Evolutionary conservation across 768 basidiomycete genomes (phyloP), one percentile per base, ranked within the genome.

Genomic region (Mycena crocata): DNA sequence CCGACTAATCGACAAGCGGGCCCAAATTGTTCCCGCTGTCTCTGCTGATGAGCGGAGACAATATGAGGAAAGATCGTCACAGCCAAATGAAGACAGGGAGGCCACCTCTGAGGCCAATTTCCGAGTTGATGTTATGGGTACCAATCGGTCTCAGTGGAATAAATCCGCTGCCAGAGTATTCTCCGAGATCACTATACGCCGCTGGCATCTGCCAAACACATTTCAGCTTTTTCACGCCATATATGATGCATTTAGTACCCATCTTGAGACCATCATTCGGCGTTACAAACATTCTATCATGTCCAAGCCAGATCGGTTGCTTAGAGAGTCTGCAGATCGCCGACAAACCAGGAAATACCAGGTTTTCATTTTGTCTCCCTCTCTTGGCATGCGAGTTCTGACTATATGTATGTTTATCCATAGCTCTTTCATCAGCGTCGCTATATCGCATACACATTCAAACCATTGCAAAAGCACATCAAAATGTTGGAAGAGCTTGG

Each of bases 401-500:
- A 9, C 10, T 7, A 28, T 37, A 9, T n/a, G 46, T 28, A 2
- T 9, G 21, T 50, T 21, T 19, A 17, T 30, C 14, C 3, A 7
- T 32, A 68, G 66, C 49, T 68, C 0, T 68, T 46, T 31, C 61
- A 63, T 8, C 31, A n/a, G 37, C 48, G 66, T 1, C 49, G 62
- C 3, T 54, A 63, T 48, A 9, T 57, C 21, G 55, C 56, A 55
- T 63, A 68, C 34, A 37, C 32, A 13, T 68, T 63, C 37, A 14
- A 28, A 3, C 66, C 66, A n/a, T 40, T 75, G 17, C 59, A 40
- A 1, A 26, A 24, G n/a, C 74, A 75, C 32, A 59, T 57, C 3
- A 12, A 32, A 13, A 66, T 75, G 54, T 68, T 75, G 2, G 67
- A 74, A 40, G 42, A 48, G 14, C 68, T 75, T 15, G 71, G 74